These are phyloP conservation scores for Kandelia obovata DNA, from an alignment of 345 rosid genomes.

Conservation along the genomic window DNA sequence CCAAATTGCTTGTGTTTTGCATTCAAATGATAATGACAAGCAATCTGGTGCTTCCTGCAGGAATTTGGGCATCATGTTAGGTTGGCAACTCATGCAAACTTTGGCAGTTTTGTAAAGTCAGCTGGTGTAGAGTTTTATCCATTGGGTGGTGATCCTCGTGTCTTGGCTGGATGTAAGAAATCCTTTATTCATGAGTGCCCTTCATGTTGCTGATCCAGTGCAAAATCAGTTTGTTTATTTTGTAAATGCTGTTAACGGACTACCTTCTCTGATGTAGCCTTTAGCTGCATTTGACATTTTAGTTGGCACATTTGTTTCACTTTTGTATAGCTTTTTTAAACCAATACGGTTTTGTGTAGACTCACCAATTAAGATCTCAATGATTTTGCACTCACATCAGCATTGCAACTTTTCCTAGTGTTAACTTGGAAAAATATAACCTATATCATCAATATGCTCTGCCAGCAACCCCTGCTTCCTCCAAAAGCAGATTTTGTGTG, in stretches of 20 bases:
- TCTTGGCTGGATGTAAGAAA: conserved; percentile 89
- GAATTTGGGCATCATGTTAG: conserved; percentile 95
- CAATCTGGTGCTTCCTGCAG: conserved; percentile 36
- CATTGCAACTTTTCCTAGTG: neutral
- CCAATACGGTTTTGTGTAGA: neutral
- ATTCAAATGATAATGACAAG: neutral
- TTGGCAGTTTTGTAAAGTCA: conserved; percentile 66
- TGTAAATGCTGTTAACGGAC: neutral
- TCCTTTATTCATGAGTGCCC: conserved; percentile 20
- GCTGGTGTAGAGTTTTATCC: conserved; percentile 91
- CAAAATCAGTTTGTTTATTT: neutral
- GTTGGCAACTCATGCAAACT: conserved; percentile 93
- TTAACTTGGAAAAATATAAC: neutral
- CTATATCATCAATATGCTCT: conserved; percentile 1
- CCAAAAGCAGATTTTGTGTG: neutral
- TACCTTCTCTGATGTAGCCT: neutral
- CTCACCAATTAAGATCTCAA: neutral
- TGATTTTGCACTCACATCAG: neutral
- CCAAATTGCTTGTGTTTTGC: neutral
- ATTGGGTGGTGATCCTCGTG: conserved; percentile 93
- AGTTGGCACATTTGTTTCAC: neutral
- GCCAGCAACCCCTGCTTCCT: neutral
- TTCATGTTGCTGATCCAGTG: neutral
- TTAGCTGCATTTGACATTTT: no score
- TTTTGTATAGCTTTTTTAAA: neutral